phyloP scores from a whole-genome alignment of 352 stramenopile species.

The Aphanomyces astaci region DNA sequence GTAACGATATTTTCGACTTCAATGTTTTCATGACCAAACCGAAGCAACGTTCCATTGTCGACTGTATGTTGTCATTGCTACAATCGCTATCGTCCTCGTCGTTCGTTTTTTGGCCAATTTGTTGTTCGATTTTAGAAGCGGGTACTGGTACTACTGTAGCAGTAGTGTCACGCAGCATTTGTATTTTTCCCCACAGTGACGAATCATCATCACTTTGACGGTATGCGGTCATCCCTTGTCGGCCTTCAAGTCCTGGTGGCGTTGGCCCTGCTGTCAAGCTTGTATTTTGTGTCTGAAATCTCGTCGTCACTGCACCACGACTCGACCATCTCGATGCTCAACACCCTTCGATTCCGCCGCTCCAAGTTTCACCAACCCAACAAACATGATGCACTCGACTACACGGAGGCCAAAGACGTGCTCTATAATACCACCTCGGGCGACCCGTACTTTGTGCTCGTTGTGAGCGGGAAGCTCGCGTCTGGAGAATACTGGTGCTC shows the following conservation, averaged over 20 bases:
- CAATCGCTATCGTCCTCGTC: too few species aligned
- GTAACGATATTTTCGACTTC: too few species aligned
- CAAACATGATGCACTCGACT: neutral
- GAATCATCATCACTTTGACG: too few species aligned
- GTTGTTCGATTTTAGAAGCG: too few species aligned
- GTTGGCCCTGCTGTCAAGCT: neutral
- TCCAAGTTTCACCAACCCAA: neutral
- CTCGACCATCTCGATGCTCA: neutral
- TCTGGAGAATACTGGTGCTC: slow-evolving; percentile 68
- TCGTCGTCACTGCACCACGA: neutral
- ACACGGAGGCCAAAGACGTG: neutral
- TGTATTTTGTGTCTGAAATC: neutral
- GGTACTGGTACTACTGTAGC: too few species aligned
- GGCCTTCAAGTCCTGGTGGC: neutral
- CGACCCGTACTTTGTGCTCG: slow-evolving; percentile 61
- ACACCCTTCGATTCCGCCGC: neutral
- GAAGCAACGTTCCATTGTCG: too few species aligned
- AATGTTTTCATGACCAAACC: too few species aligned
- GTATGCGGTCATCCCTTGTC: neutral
- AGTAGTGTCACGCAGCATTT: too few species aligned
- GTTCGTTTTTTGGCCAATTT: too few species aligned
- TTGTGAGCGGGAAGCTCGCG: slow-evolving; percentile 58
- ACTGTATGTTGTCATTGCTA: too few species aligned
- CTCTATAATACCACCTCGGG: slow-evolving; percentile 10
- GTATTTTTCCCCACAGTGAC: too few species aligned